These are phyloP conservation scores for Fusarium tupiense DNA, from an alignment of 2,329 filamentous ascomycete species.

Conservation along the genomic window DNA sequence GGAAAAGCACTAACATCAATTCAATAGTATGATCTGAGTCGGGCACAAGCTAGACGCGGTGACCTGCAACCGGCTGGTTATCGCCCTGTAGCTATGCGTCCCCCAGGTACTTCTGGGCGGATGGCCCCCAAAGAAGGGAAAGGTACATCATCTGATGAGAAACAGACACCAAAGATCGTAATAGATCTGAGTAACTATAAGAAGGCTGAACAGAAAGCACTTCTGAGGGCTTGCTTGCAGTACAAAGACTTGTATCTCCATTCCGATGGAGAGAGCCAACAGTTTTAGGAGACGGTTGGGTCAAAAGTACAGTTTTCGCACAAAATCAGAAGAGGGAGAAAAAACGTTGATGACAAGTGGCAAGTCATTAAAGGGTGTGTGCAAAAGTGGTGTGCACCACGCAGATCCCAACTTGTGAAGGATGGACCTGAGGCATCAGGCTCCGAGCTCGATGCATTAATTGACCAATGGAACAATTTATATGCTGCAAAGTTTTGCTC, in stretches of 20 bases:
- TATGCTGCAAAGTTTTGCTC: neutral
- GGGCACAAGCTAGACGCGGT: slow-evolving; percentile 3
- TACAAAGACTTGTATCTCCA: neutral
- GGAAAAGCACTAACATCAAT: slow-evolving; percentile 3
- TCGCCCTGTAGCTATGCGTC: neutral
- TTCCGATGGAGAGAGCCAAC: neutral
- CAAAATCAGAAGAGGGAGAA: too few species aligned
- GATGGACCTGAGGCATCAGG: accelerated
- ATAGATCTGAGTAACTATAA: neutral
- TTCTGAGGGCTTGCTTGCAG: neutral
- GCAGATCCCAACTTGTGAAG: neutral
- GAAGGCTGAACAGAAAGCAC: neutral
- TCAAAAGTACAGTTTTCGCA: neutral
- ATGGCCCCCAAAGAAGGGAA: accelerated
- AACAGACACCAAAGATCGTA: too few species aligned
- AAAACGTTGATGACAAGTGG: too few species aligned
- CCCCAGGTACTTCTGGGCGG: accelerated
- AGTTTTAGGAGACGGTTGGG: neutral
- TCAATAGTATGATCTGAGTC: neutral
- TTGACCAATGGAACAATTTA: neutral
- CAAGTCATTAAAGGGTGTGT: accelerated
- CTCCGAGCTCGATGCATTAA: neutral
- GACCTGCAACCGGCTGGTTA: slow-evolving; percentile 2
- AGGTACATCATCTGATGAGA: accelerated
- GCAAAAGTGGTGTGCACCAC: neutral